Evolutionary conservation across 352 stramenopile species (phyloP).

Genomic region (Blastocystis hominis): DNA sequence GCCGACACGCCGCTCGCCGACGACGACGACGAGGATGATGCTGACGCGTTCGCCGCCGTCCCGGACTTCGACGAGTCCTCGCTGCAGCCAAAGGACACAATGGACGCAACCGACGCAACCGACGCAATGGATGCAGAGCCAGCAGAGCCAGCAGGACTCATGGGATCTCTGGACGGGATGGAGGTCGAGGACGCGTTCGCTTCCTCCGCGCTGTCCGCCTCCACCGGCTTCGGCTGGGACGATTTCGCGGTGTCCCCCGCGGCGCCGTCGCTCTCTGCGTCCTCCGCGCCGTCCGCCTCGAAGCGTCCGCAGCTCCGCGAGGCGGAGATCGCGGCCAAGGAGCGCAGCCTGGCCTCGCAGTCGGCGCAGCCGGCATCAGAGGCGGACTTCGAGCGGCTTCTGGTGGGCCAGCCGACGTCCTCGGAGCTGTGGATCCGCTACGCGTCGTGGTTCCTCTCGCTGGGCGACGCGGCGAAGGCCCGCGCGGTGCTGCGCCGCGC

Average conservation of each 20-base stretch:
- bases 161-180: neutral
- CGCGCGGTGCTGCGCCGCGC: constrained; percentile 34
- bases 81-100: neutral
- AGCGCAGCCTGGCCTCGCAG: neutral
- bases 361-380: neutral
- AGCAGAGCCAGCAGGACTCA: too few relatives aligned
- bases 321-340: neutral
- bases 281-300: neutral
- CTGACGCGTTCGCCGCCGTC: neutral
- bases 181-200: neutral
- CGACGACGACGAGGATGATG: neutral
- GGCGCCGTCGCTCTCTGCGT: neutral
- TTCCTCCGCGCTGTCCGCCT: neutral
- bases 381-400: constrained; percentile 34
- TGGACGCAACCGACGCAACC: too few relatives aligned
- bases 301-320: constrained; percentile 26
- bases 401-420: neutral
- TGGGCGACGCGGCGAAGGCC: constrained; percentile 41
- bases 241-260: neutral
- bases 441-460: constrained; percentile 30
- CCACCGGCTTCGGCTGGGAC: constrained; percentile 20
- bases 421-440: constrained; percentile 26
- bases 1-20: neutral
- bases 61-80: neutral
- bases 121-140: too few relatives aligned